Conservation (phyloP, 192 early-diverging fungal genomes). For the Linderina pennispora region DNA sequence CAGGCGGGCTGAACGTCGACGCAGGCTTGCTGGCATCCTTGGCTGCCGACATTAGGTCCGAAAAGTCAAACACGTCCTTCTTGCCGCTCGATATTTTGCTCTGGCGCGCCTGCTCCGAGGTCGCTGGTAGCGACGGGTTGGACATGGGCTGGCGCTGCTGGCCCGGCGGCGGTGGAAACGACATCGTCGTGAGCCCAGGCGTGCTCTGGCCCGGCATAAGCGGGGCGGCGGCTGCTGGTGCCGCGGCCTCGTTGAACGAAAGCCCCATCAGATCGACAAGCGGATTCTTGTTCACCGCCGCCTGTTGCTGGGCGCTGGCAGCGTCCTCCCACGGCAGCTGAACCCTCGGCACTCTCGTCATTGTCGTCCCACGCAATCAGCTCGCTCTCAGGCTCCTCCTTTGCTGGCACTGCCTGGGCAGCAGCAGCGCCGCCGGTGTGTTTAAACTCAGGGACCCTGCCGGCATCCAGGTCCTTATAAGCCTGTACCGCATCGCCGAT, state of each 20-base stretch:
- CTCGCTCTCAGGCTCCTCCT: constrained; percentile 1
- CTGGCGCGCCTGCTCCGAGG: constrained; percentile 28
- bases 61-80: constrained; percentile 46
- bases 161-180: not conserved
- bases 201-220: constrained; percentile 16
- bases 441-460: constrained; percentile 16
- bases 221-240: constrained; percentile 2
- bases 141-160: constrained; percentile 23
- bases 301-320: not conserved
- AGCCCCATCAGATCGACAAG: constrained; percentile 36
- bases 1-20: not conserved
- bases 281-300: constrained; percentile 5
- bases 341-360: not conserved
- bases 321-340: not conserved
- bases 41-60: constrained; percentile 30
- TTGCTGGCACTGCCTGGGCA: not conserved
- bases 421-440: not conserved
- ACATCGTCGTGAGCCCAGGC: constrained; percentile 12
- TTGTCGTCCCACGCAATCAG: constrained; percentile 30
- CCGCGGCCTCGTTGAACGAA: constrained; percentile 14
- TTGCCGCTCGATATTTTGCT: constrained; percentile 4
- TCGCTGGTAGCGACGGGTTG: constrained; percentile 38
- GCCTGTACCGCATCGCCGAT: constrained; percentile 32
- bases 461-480: constrained; percentile 24
- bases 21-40: constrained; percentile 20